Conservation (phyloP, 2,329 filamentous ascomycete species). For the Westerdykella sp. region DNA sequence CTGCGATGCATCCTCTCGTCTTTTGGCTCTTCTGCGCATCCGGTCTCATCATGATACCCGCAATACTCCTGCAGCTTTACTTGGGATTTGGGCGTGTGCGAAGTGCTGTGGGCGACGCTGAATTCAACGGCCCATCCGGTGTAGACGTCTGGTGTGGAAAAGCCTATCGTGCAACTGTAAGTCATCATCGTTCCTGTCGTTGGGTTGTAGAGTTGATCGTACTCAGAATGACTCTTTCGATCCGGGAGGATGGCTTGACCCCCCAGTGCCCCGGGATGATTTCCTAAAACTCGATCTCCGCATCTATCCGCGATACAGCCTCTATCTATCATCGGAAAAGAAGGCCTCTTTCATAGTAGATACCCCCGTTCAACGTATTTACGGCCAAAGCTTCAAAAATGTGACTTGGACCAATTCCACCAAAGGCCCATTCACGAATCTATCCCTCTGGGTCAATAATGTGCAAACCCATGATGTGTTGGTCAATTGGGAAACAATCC, state of each 20-base stretch:
- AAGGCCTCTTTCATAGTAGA: constrained; percentile 48
- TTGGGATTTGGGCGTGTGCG: neutral
- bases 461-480: constrained; percentile 16
- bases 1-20: neutral
- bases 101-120: neutral
- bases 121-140: constrained; percentile 37
- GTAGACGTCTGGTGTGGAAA: constrained; percentile 48
- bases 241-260: constrained; percentile 44
- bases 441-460: constrained; percentile 26
- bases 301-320: constrained; percentile 44
- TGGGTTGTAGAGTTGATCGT: neutral
- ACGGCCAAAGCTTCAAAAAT: constrained; percentile 31
- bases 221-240: constrained; percentile 42
- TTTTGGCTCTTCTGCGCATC: constrained; percentile 1
- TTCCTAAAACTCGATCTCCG: constrained; percentile 37
- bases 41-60: constrained; percentile 3
- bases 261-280: constrained; percentile 23
- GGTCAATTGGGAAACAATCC: constrained; percentile 21
- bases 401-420: constrained; percentile 7
- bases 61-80: constrained; percentile 3
- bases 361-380: constrained; percentile 45
- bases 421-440: constrained; percentile 14
- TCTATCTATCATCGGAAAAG: constrained; percentile 41
- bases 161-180: constrained; percentile 39
- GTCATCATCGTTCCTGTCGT: constrained; percentile 4